Evolutionary conservation across 1,284 basidiomycete genomes (phyloP), one percentile per base, ranked within the genome.

Genomic region (Sanghuangporus weigelae): DNA sequence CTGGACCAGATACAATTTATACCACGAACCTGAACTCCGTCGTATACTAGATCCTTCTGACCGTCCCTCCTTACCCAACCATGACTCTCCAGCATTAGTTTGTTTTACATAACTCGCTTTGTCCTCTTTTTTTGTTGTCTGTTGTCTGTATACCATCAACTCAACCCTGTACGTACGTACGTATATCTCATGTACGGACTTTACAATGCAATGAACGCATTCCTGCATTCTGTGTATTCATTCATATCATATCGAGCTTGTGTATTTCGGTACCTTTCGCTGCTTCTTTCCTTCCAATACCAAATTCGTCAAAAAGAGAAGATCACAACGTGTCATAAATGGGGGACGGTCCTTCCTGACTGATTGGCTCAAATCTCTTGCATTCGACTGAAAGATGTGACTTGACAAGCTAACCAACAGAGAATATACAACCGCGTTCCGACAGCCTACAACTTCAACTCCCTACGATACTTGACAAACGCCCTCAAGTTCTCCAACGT

Each of bases 381-480:
- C 26, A 31, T 31, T 5, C 26, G 26, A 31, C 26, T 31, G 5
- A 31, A 31, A 31, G 26, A 31, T n/a, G n/a, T n/a, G n/a, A n/a
- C n/a, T n/a, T n/a, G n/a, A n/a, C 42, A 44, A 44, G 10, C 48
- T n/a, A 12, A 51, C 19, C 26, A 51, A 31, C 19, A 50, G 14
- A 5, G 12, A 44, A 50, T 50, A 50, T 21, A 23, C 49, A 2
- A 12, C 26, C 5, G 26, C 26, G 5, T 31, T 31, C 26, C 26
- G 2, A 31, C 4, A 49, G 19, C 11, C 31, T 59, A 64, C 35
- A 84, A 68, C 68, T 75, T 72, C 60, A 94, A 74, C 35, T 78
- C 80, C 68, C 82, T 82, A 65, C 96, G 77, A 75, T 98, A 98
- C 75, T 89, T 81, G 67, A 97, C 84, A 71, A 98, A 98, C n/a